phyloP scores from a whole-genome alignment of 2,329 filamentous ascomycete genomes.

The Pyrenochaeta sp. region DNA sequence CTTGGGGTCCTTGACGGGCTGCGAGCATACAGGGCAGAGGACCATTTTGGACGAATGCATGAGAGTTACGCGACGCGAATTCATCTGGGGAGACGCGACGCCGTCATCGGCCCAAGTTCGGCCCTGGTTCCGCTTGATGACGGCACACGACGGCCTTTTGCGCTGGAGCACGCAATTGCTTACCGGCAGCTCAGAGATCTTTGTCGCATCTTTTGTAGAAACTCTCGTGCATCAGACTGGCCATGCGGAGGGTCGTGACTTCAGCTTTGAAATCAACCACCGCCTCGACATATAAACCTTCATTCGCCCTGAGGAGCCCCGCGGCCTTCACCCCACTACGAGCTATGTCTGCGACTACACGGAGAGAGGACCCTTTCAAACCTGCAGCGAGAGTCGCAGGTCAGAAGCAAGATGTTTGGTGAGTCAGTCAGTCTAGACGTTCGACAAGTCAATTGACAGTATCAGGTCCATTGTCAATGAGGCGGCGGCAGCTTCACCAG shows the following conservation, averaged over 20 bases:
- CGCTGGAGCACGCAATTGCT: slow-evolving; percentile 38
- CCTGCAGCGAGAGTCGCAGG: slow-evolving; percentile 63
- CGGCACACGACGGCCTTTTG: slow-evolving; percentile 30
- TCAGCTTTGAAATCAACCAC: slow-evolving; percentile 8
- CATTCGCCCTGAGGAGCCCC: slow-evolving; percentile 11
- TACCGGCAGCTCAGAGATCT: not conserved
- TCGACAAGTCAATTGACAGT: not conserved
- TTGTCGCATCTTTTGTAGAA: not conserved
- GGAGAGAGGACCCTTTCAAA: slow-evolving; percentile 55
- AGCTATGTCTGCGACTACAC: slow-evolving; percentile 46
- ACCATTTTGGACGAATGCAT: slow-evolving; percentile 57
- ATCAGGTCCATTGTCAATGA: slow-evolving; percentile 71
- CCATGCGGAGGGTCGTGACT: slow-evolving; percentile 23
- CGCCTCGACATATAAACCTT: slow-evolving; percentile 3
- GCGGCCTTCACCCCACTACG: slow-evolving; percentile 27
- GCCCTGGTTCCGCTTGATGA: slow-evolving; percentile 34
- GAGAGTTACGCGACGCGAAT: slow-evolving; percentile 20
- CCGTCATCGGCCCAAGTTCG: slow-evolving; percentile 24
- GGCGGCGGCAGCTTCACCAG: slow-evolving; percentile 67
- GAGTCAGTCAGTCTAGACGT: slow-evolving; percentile 9
- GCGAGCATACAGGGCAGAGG: slow-evolving; percentile 82
- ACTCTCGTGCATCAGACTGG: slow-evolving; percentile 5
- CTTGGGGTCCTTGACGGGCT: slow-evolving; percentile 71
- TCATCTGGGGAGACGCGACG: slow-evolving; percentile 18
- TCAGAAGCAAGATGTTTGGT: slow-evolving; percentile 67